These are phyloP conservation scores for Phytopythium montanum DNA, from an alignment of 352 stramenopile genomes.

Conservation along the genomic window DNA sequence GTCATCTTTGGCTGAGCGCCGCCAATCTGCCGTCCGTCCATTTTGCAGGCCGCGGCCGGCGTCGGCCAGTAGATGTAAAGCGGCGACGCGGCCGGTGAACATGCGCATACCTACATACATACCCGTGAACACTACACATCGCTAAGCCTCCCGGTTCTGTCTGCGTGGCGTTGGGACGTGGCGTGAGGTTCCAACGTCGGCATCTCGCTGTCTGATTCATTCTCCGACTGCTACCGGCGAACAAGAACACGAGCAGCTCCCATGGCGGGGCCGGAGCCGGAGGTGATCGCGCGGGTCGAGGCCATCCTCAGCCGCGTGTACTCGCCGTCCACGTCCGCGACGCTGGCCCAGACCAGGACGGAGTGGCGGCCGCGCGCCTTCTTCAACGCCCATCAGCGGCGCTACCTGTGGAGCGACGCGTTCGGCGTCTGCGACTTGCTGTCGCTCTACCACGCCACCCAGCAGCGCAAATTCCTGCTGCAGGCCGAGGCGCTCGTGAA, in stretches of 20 bases:
- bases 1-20: conserved; percentile 48
- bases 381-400: conserved; percentile 13
- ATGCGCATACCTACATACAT: conserved; percentile 2
- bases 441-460: conserved; percentile 15
- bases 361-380: conserved; percentile 19
- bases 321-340: neutral
- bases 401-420: conserved; percentile 35
- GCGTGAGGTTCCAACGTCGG: no score
- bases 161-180: no score
- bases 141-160: no score
- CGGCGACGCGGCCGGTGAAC: neutral
- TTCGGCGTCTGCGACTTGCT: conserved; percentile 31
- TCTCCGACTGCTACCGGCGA: no score
- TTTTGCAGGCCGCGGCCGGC: neutral
- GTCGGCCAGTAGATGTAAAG: neutral
- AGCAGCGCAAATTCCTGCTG: conserved; percentile 11
- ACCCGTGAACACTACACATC: neutral
- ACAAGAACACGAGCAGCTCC: no score
- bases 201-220: neutral
- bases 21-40: neutral
- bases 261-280: neutral
- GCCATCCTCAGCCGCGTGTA: neutral
- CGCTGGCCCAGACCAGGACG: neutral
- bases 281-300: neutral
- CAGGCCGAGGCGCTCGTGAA: conserved; percentile 22